Percentiles rank a stretch among this genome's conserved stretches.
Conservation (phyloP, 148 eudicot genomes). For the Heliosperma pusillum region DNA sequence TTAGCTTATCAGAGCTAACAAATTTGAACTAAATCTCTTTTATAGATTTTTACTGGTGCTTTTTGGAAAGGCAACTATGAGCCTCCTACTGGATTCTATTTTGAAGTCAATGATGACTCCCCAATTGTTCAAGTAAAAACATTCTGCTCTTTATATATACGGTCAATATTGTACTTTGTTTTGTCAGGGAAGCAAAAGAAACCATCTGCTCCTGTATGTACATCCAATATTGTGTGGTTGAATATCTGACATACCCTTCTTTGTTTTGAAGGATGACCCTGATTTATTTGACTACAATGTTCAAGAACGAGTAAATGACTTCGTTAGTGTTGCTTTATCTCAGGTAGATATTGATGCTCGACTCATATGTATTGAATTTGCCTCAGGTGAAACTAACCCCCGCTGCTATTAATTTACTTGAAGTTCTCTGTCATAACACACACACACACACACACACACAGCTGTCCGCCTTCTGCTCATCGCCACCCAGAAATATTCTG, state of each 20-base stretch:
- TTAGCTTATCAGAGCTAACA: background rate
- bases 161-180: background rate
- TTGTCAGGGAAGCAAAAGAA: background rate
- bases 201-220: background rate
- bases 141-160: background rate
- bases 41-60: constrained; percentile 86
- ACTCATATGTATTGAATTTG: background rate
- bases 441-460: background rate
- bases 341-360: constrained; percentile 48
- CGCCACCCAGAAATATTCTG: background rate
- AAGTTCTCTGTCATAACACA: background rate
- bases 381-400: background rate
- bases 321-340: constrained; percentile 81
- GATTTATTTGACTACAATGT: constrained; percentile 94
- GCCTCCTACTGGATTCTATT: constrained; percentile 79
- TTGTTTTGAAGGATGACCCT: constrained; percentile 70
- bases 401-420: background rate
- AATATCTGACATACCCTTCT: constrained; percentile 3
- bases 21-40: constrained; percentile 9
- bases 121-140: constrained; percentile 73
- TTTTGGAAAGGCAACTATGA: constrained; percentile 67
- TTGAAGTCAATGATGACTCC: constrained; percentile 72
- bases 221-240: background rate
- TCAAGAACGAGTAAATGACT: constrained; percentile 75
- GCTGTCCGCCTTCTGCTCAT: background rate